These are phyloP conservation scores for Sphenostylis stenocarpa DNA, from an alignment of 306 rosid genomes.

Conservation along the genomic window DNA sequence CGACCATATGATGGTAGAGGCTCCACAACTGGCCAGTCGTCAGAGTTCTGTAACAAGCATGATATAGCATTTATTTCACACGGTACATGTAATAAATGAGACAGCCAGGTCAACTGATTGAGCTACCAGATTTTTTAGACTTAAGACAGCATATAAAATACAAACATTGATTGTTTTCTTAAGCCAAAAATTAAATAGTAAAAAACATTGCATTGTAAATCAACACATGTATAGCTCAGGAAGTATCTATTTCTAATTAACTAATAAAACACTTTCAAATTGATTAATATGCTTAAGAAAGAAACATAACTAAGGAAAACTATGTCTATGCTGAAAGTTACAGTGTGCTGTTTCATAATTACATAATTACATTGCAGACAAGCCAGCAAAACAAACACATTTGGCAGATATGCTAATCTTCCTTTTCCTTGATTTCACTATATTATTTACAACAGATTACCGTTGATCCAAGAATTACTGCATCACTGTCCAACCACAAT, in stretches of 20 bases:
- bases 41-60: constrained; percentile 48
- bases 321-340: not conserved
- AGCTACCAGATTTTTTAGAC: not conserved
- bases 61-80: constrained; percentile 27
- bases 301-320: not conserved
- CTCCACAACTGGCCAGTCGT: constrained; percentile 73
- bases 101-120: constrained; percentile 14
- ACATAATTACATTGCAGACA: constrained; percentile 23
- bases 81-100: constrained; percentile 5
- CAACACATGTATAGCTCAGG: not conserved
- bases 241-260: not conserved
- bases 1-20: constrained; percentile 90
- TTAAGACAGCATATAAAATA: not conserved
- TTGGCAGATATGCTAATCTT: not conserved
- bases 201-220: not conserved
- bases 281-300: not conserved
- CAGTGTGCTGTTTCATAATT: constrained; percentile 13
- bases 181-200: not conserved
- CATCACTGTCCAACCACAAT: constrained; percentile 62
- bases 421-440: constrained; percentile 1
- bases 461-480: constrained; percentile 69
- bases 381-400: constrained; percentile 4
- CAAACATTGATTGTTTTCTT: constrained; percentile 3
- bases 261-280: not conserved
- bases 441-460: constrained; percentile 36